Evolutionary conservation across 768 basidiomycete genomes (phyloP), one percentile per base, ranked within the genome.

Genomic region (Suillus fuscotomentosus): DNA sequence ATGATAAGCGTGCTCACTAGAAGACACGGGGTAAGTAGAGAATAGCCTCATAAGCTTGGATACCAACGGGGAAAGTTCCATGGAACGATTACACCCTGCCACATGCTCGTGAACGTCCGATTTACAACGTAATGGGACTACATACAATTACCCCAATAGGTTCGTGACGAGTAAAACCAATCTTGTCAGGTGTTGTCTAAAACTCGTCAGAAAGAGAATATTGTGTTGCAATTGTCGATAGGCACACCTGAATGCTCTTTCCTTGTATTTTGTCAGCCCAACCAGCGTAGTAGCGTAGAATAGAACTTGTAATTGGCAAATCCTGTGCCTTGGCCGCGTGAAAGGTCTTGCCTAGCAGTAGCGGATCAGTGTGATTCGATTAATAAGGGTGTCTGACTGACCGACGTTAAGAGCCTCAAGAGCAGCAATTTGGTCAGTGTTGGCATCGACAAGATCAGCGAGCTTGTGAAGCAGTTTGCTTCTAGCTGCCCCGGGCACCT

Each of bases 221-320:
- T 13, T 14, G 24, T 24, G 14, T 38, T 41, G 34, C 10, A 47
- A 56, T 24, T 45, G 13, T 22, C 20, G 42, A 27, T 55, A 41
- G 59, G 11, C 24, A 3, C 20, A 71, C 72, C 67, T 94, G 91
- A 73, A 94, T 87, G 9, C 86, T 87, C 74, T 92, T 85, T 6
- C 91, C 92, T 5, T 83, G 79, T 61, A 90, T 77, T 79, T 96
- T 97, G 80, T 95, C 95, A 24, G 94, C 92, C 88, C 92, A 92
- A 20, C 95, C 95, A 48, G 88, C 92, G 70, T 90, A 98, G 78
- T 96, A 97, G 41, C 86, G 81, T 68, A 94, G 74, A 38, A 80
- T 79, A 24, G 74, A 78, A 63, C 88, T 80, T 0, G 83, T 75
- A 61, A 75, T 75, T 0, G 71, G 69, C 2, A 91, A 72, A 67